These are phyloP conservation scores for Globisporangium polare DNA, from an alignment of 352 stramenopile genomes.

Conservation along the genomic window DNA sequence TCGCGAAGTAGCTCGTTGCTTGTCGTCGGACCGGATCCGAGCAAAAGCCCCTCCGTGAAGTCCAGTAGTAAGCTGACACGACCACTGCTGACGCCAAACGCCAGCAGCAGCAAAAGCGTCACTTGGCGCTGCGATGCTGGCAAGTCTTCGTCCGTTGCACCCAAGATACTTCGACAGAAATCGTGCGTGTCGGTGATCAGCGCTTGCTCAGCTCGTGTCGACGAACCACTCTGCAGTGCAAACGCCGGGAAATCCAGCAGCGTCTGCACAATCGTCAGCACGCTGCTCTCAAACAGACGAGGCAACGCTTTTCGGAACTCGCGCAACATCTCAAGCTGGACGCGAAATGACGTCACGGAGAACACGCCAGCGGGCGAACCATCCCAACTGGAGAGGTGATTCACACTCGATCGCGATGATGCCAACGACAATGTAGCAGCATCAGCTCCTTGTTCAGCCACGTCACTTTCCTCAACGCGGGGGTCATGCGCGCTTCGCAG, in stretches of 20 bases:
- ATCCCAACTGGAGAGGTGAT: slow-evolving; percentile 14
- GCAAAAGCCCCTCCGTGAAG: slow-evolving; percentile 35
- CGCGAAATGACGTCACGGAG: slow-evolving; percentile 42
- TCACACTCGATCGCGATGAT: not conserved
- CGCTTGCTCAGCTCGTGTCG: slow-evolving; percentile 26
- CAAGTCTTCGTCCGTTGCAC: slow-evolving; percentile 8
- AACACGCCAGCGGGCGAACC: slow-evolving; percentile 37
- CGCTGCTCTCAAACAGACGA: slow-evolving; percentile 46
- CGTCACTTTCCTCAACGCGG: not conserved
- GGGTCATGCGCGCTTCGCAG: not conserved
- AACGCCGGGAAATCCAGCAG: slow-evolving; percentile 59
- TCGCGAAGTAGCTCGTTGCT: slow-evolving; percentile 14
- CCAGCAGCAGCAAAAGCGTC: slow-evolving; percentile 43
- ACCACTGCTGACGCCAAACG: slow-evolving; percentile 55
- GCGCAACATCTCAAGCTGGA: slow-evolving; percentile 68
- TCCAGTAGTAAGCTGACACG: slow-evolving; percentile 45
- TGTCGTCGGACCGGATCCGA: not conserved
- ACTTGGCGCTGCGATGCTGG: slow-evolving; percentile 26
- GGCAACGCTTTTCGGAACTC: slow-evolving; percentile 41
- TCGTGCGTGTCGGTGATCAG: slow-evolving; percentile 38
- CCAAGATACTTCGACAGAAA: slow-evolving; percentile 46
- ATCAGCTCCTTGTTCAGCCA: not conserved
- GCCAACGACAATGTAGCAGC: not conserved
- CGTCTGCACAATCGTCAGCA: slow-evolving; percentile 47
- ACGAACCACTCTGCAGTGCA: slow-evolving; percentile 25